These are phyloP conservation scores for Cordyceps cateniannulata DNA, from an alignment of 2,329 filamentous ascomycete genomes.

Conservation along the genomic window DNA sequence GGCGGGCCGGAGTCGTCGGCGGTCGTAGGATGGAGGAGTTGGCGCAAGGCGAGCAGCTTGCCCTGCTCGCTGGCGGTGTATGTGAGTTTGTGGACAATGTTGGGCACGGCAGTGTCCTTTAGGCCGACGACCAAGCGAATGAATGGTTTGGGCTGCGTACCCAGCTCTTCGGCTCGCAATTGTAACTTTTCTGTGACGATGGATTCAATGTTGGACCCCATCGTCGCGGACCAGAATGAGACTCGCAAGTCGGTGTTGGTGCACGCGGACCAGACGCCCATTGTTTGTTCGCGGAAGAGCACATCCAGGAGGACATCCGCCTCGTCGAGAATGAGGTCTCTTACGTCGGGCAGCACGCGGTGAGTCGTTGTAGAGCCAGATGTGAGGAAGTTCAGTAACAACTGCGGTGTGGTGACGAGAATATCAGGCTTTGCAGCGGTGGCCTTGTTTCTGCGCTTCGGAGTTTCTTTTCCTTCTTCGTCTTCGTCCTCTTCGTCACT, in stretches of 20 bases:
- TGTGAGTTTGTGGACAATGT: slow-evolving; percentile 79
- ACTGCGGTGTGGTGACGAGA: slow-evolving; percentile 41
- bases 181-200: slow-evolving; percentile 64
- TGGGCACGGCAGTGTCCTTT: slow-evolving; percentile 92
- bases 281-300: slow-evolving; percentile 82
- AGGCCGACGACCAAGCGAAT: slow-evolving; percentile 88
- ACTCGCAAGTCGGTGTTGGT: slow-evolving; percentile 62
- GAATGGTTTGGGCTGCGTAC: slow-evolving; percentile 42
- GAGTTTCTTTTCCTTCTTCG: slow-evolving; percentile 15
- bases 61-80: slow-evolving; percentile 92
- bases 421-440: slow-evolving; percentile 29
- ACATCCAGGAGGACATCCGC: slow-evolving; percentile 90
- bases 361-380: slow-evolving; percentile 36
- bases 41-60: slow-evolving; percentile 84
- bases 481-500: slow-evolving; percentile 29
- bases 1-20: slow-evolving; percentile 47
- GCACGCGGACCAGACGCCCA: slow-evolving; percentile 77
- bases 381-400: slow-evolving; percentile 68
- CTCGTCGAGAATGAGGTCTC: slow-evolving; percentile 79
- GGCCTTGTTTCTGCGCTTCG: slow-evolving; percentile 20
- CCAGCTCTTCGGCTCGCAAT: slow-evolving; percentile 39
- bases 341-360: slow-evolving; percentile 58
- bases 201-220: slow-evolving; percentile 86
- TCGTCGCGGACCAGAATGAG: slow-evolving; percentile 93
- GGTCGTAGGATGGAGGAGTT: slow-evolving; percentile 73